Percentiles rank a stretch among this genome's conserved stretches.
Conservation (phyloP, 345 rosid species). For the Streptanthus diversifolius region DNA sequence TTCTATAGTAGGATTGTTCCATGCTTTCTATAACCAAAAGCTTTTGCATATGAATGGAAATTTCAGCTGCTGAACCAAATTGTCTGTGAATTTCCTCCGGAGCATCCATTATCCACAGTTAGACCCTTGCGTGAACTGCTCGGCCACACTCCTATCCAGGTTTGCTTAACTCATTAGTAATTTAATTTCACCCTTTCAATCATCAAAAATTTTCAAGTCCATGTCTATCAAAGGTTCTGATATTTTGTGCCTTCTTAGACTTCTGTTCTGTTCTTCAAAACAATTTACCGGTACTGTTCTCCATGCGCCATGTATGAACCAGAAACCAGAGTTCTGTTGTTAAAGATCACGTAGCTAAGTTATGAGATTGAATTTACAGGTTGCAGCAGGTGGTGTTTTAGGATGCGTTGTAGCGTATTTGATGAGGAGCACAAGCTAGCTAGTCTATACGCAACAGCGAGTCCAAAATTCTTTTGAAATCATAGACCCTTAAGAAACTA, state of each 20-base stretch:
- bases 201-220: not conserved
- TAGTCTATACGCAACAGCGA: conserved; percentile 25
- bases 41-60: conserved; percentile 2
- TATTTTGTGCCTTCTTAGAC: not conserved
- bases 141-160: conserved; percentile 97
- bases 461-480: conserved; percentile 16
- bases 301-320: not conserved
- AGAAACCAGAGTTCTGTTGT: not conserved
- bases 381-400: conserved; percentile 71
- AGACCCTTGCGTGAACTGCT: conserved; percentile 93
- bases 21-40: not conserved
- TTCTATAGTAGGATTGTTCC: not conserved
- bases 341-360: not conserved
- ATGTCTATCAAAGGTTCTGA: not conserved
- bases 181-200: not conserved
- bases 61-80: conserved; percentile 91
- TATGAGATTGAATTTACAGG: conserved; percentile 46
- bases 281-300: not conserved
- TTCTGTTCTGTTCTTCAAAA: not conserved
- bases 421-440: conserved; percentile 57
- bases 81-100: conserved; percentile 95
- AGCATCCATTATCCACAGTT: conserved; percentile 76
- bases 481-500: conserved; percentile 12
- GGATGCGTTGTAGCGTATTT: conserved; percentile 73
- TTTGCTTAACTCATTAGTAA: conserved; percentile 25